Evolutionary conservation across 1,284 basidiomycete genomes (phyloP).

Genomic region (Fomitopsis betulina): DNA sequence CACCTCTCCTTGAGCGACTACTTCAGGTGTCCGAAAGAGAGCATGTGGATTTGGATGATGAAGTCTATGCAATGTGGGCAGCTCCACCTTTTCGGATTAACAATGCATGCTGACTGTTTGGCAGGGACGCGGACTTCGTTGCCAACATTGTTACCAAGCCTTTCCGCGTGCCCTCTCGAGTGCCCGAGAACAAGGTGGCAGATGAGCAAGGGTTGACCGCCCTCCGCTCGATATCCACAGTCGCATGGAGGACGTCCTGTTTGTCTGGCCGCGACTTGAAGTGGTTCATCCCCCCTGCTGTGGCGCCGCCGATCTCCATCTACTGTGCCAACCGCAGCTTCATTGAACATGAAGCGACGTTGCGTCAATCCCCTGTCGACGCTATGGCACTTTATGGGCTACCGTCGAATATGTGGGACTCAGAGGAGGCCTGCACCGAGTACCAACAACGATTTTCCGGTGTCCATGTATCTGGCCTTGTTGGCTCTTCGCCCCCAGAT

Average conservation of each 20-base stretch:
- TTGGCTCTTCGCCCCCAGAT: constrained; percentile 62
- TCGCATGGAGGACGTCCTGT: constrained; percentile 71
- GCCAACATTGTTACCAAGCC: constrained; percentile 33
- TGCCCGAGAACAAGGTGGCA: constrained; percentile 33
- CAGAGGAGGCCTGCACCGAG: constrained; percentile 44
- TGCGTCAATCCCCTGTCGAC: constrained; percentile 66
- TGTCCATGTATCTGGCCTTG: constrained; percentile 65
- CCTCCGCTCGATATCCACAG: constrained; percentile 58
- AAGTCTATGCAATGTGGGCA: constrained; percentile 46
- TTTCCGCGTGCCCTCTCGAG: constrained; percentile 28
- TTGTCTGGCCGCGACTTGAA: constrained; percentile 76
- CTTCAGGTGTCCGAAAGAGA: constrained; percentile 48
- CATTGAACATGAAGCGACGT: constrained; percentile 62
- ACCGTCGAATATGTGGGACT: constrained; percentile 65
- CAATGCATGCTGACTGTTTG: constrained; percentile 3
- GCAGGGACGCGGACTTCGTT: constrained; percentile 58
- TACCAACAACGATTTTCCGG: constrained; percentile 57
- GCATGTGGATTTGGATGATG: constrained; percentile 33
- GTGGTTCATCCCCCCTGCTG: constrained; percentile 79
- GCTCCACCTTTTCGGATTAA: constrained; percentile 12
- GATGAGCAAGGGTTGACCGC: constrained; percentile 44
- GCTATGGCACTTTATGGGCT: constrained; percentile 85
- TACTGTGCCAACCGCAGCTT: constrained; percentile 79
- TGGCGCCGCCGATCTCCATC: constrained; percentile 81
- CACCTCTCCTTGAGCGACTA: constrained; percentile 52